Evolutionary conservation across 1,284 basidiomycete species (phyloP).

Genomic region (Leccinum huronense): DNA sequence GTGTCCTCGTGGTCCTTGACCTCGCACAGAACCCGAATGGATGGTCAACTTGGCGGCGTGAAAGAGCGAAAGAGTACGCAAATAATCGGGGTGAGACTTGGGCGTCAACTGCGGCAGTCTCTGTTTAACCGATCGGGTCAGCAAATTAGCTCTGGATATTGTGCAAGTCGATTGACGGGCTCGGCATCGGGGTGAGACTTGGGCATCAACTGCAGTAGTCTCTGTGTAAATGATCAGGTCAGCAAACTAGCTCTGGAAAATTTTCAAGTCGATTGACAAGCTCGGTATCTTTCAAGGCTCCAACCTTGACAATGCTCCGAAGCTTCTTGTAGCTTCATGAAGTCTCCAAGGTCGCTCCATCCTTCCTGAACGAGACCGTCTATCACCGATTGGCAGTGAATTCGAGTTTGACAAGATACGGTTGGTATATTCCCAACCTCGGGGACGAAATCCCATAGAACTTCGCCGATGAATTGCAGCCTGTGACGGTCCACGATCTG

Average conservation of each 20-base stretch:
- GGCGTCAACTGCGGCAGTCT: constrained; percentile 68
- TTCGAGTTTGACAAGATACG: constrained; percentile 76
- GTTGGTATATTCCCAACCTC: constrained; percentile 77
- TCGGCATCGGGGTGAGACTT: constrained; percentile 35
- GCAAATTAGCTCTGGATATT: constrained; percentile 53
- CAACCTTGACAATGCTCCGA: constrained; percentile 54
- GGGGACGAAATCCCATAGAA: constrained; percentile 58
- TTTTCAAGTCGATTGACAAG: constrained; percentile 71
- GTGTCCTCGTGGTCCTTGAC: constrained; percentile 84
- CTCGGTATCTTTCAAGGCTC: constrained; percentile 65
- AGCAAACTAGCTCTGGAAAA: constrained; percentile 51
- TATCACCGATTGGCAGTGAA: constrained; percentile 52
- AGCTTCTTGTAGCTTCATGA: constrained; percentile 71
- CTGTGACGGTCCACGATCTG: constrained; percentile 46
- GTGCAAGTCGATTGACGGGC: constrained; percentile 70
- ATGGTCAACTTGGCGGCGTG: constrained; percentile 68
- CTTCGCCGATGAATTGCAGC: constrained; percentile 54
- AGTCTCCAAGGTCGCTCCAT: constrained; percentile 79
- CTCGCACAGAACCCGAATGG: constrained; percentile 64
- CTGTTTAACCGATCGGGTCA: constrained; percentile 37
- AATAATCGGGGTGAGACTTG: constrained; percentile 63
- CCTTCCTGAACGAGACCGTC: constrained; percentile 53
- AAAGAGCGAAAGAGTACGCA: constrained; percentile 63
- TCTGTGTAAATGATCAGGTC: constrained; percentile 39
- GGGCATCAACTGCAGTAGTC: constrained; percentile 14